Base-by-base conservation (phyloP, 176 grass and related monocot species). In the Zoysia japonica region DNA sequence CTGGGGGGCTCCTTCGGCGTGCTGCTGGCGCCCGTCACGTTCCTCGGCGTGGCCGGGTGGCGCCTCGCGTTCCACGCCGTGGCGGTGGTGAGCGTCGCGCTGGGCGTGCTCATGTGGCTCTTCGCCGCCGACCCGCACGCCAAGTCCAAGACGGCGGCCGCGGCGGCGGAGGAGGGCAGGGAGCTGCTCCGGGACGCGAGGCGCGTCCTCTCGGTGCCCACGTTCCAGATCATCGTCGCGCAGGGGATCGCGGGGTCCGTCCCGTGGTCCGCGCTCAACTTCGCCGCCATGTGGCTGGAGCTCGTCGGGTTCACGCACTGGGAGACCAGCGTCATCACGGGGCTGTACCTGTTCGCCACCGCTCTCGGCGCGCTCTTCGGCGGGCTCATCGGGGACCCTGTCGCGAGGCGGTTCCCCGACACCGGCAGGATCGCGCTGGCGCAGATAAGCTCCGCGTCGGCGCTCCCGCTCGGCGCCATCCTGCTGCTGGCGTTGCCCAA, bases 231-330 rank as follows among this genome's bases (percentile, higher is more conserved):
- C 80, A 87, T 95, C 64, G 77, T 95, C 0, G 85, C 87, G 20
- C 93, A 95, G 82, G 93, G 87, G 17, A 68, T 92, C 68, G 84
- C 82, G 1, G 89, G 92, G 2, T 85, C 92, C 67, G 89, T 94
- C 55, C 75, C 89, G 9, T 89, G 89, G 86, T 85, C 84, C 47
- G 77, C 87, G 8, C 81, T 95, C 74, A 87, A 90, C 48, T 95
- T 95, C 78, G 68, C 88, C 45, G 84, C 89, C 3, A 92, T 95
- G 87, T 95, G 93, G 93, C 87, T 95, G 28, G 93, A 95, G 93
- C 86, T 92, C 70, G 75, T 86, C 55, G 93, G 93, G 17, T 95
- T 95, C 80, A 89, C 87, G 20, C 82, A 90, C 71, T 54, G 74
- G 66, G 35, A 85, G 65, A 95, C 93, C 57, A 88, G 87, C 65